Conservation (phyloP, 305 asterid genomes). For the Fraxinus ornus region DNA sequence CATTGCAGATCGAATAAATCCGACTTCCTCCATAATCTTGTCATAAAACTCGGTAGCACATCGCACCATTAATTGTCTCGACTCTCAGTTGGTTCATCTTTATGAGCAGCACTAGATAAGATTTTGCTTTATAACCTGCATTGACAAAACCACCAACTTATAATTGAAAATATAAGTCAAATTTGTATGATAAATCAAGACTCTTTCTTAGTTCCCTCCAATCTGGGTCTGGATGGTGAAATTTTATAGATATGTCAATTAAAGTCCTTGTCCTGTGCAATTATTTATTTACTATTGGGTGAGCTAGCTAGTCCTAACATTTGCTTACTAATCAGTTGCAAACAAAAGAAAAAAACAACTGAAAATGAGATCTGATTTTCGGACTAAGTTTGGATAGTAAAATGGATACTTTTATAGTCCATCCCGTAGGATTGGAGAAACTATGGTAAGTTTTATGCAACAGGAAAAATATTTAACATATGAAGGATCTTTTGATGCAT, state of each 20-base stretch:
- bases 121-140: conserved; percentile 83
- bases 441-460: neutral
- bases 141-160: conserved; percentile 9
- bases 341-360: neutral
- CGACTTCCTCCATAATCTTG: neutral
- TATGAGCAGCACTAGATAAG: conserved; percentile 67
- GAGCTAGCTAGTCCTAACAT: neutral
- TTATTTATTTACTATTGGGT: neutral
- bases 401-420: neutral
- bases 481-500: conserved; percentile 14
- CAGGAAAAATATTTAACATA: neutral
- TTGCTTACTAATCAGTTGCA: neutral
- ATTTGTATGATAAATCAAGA: neutral
- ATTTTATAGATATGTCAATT: neutral
- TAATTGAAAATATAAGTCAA: neutral
- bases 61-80: conserved; percentile 62
- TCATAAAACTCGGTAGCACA: conserved; percentile 51
- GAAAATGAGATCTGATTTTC: neutral
- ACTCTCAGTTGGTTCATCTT: conserved; percentile 56
- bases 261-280: neutral
- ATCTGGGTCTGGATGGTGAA: neutral
- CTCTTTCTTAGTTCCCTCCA: neutral
- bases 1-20: neutral
- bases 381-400: neutral
- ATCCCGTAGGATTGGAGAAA: neutral